Base-by-base conservation (phyloP, 768 basidiomycete genomes). In the Phylloporus sp. region DNA sequence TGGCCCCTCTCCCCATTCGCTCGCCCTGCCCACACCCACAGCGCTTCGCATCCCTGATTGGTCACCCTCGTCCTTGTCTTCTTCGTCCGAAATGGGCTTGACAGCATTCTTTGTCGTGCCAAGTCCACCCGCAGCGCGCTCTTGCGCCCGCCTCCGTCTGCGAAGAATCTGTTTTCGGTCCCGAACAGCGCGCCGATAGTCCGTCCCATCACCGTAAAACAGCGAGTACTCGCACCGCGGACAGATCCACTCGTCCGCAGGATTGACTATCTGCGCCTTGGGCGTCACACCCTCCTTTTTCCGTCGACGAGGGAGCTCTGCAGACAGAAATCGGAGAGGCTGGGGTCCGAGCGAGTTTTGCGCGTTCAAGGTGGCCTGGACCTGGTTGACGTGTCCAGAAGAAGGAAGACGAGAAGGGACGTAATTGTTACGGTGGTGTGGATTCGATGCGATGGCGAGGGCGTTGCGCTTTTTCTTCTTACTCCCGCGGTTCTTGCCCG, bases 391-490 rank as follows among this genome's bases (percentile, higher is more conserved):
- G 39, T 66, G 66, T 27, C 67, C 72, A 10, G 77, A 69, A 56
- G 74, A 64, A 4, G 90, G 84, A 42, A 90, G 69, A 14, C 90
- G 76, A 35, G 90, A 92, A 14, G 91, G 90, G 35, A 93, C 81
- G 69, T 93, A 98, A 71, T 97, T 97, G 61, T 86, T 77, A 48
- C 94, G 76, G 69, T 96, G 94, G 68, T 98, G 95, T 4, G 91
- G 93, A 62, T 98, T 96, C 42, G 89, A 87, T 36, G 90, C 91
- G 64, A 96, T 95, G 36, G 92, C 91, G 26, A 91, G 73, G 5
- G 86, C 86, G 39, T 86, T 85, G 39, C 91, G 79, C 70, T 96
- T 97, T 81, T 96, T 97, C 79, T 94, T 94, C 78, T 91, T 93
- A 50, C 57, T 59, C 49, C 68, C 58, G 44, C 60, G 60, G 48